These are phyloP conservation scores for Sanghuangporus weigelae DNA, from an alignment of 1,284 basidiomycete genomes.

Conservation along the genomic window DNA sequence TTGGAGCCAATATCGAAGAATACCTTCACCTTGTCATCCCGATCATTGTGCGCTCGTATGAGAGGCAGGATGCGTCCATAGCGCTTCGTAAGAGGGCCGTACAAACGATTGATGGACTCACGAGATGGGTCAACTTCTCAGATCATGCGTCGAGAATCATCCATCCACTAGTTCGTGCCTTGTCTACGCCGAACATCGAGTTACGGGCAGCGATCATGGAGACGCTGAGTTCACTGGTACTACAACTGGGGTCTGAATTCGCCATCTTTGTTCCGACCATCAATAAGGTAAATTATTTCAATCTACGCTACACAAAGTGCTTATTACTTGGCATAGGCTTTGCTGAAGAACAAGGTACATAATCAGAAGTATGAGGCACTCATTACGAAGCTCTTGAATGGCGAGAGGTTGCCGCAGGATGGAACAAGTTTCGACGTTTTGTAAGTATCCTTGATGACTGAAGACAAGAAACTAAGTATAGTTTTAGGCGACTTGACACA, in stretches of 20 bases:
- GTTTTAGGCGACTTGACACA: constrained; percentile 47
- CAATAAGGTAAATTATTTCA: constrained; percentile 66
- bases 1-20: constrained; percentile 96
- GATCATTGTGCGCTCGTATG: constrained; percentile 89
- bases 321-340: constrained; percentile 42
- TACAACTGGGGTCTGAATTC: constrained; percentile 95
- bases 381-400: constrained; percentile 85
- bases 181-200: constrained; percentile 76
- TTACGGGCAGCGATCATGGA: constrained; percentile 89
- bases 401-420: constrained; percentile 86
- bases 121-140: constrained; percentile 95
- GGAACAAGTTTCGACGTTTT: constrained; percentile 53
- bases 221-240: constrained; percentile 85
- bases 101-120: constrained; percentile 87
- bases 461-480: constrained; percentile 12
- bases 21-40: constrained; percentile 97
- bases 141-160: constrained; percentile 98
- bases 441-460: constrained; percentile 32
- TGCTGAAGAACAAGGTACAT: constrained; percentile 76
- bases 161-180: constrained; percentile 88
- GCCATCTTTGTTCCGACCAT: constrained; percentile 97
- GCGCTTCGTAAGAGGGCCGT: constrained; percentile 86
- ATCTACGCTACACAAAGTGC: constrained; percentile 1
- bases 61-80: constrained; percentile 73
- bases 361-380: constrained; percentile 88